Conservation (phyloP, 2,329 filamentous ascomycete species). For the Aplosporella prunicola region DNA sequence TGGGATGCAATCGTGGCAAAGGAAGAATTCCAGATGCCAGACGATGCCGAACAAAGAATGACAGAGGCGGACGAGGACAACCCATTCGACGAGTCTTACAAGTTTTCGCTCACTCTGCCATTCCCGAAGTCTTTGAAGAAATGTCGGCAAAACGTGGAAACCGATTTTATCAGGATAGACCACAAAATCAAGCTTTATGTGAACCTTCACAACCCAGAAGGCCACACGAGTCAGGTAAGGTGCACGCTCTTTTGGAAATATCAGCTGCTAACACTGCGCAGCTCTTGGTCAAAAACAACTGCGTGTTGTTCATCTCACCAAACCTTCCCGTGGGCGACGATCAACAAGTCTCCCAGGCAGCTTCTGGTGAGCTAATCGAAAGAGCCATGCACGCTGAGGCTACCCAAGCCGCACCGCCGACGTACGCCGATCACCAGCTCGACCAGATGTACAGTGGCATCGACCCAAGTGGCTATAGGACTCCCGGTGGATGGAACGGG, state of each 20-base stretch:
- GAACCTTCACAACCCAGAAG: slow-evolving; percentile 87
- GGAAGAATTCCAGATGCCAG: slow-evolving; percentile 27
- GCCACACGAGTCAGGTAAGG: slow-evolving; percentile 77
- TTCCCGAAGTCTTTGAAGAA: slow-evolving; percentile 72
- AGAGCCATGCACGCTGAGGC: slow-evolving; percentile 45
- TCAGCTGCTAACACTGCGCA: slow-evolving; percentile 22
- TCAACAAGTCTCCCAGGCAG: slow-evolving; percentile 40
- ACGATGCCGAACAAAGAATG: slow-evolving; percentile 16
- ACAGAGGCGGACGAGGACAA: slow-evolving; percentile 25
- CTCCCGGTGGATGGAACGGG: slow-evolving; percentile 43
- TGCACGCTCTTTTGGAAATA: not conserved
- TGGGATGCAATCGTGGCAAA: slow-evolving; percentile 21
- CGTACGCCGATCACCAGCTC: slow-evolving; percentile 82
- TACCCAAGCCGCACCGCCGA: slow-evolving; percentile 68
- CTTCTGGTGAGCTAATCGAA: slow-evolving; percentile 14
- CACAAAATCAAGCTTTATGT: slow-evolving; percentile 91
- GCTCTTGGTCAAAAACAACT: slow-evolving; percentile 80
- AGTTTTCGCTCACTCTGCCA: slow-evolving; percentile 50
- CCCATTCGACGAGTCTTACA: slow-evolving; percentile 47
- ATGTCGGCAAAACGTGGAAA: slow-evolving; percentile 84
- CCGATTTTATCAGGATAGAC: slow-evolving; percentile 79
- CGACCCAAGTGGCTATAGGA: slow-evolving; percentile 72
- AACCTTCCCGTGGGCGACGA: slow-evolving; percentile 82
- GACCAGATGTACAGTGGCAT: slow-evolving; percentile 87
- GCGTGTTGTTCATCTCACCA: slow-evolving; percentile 92